These are phyloP conservation scores for Russula lepida DNA, from an alignment of 768 basidiomycete species.

Conservation along the genomic window DNA sequence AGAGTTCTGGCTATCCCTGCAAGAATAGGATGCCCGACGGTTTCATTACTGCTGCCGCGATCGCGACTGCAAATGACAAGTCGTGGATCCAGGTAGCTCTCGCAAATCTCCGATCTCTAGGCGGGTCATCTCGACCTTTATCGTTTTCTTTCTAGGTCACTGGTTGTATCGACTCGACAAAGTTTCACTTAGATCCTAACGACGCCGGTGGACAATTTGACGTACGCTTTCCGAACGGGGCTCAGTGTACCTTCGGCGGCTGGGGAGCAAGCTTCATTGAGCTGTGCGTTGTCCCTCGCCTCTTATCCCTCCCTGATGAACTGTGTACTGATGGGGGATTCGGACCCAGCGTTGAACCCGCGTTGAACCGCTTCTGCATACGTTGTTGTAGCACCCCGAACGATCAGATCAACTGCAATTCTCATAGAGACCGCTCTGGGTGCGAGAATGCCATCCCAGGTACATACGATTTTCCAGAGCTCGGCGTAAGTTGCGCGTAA, in stretches of 20 bases:
- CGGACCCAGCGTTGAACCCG: constrained; percentile 38
- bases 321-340: background rate
- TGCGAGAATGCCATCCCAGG: constrained; percentile 39
- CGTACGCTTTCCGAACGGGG: constrained; percentile 44
- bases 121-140: background rate
- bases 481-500: constrained; percentile 30
- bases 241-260: constrained; percentile 44
- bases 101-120: background rate
- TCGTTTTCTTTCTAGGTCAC: constrained; percentile 28
- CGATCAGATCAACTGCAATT: constrained; percentile 45
- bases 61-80: constrained; percentile 29
- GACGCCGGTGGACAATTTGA: constrained; percentile 46
- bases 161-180: constrained; percentile 32
- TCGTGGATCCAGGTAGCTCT: constrained; percentile 34
- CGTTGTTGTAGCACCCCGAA: constrained; percentile 36
- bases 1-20: constrained; percentile 25
- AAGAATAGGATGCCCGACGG: constrained; percentile 27
- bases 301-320: background rate
- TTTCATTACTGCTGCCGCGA: constrained; percentile 33
- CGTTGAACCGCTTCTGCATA: constrained; percentile 39
- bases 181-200: constrained; percentile 25
- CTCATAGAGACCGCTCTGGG: constrained; percentile 39
- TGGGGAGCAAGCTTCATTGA: constrained; percentile 45
- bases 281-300: constrained; percentile 29
- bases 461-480: constrained; percentile 35